phyloP scores from a whole-genome alignment of 2,329 filamentous ascomycete species.

The Exophiala bonariae region DNA sequence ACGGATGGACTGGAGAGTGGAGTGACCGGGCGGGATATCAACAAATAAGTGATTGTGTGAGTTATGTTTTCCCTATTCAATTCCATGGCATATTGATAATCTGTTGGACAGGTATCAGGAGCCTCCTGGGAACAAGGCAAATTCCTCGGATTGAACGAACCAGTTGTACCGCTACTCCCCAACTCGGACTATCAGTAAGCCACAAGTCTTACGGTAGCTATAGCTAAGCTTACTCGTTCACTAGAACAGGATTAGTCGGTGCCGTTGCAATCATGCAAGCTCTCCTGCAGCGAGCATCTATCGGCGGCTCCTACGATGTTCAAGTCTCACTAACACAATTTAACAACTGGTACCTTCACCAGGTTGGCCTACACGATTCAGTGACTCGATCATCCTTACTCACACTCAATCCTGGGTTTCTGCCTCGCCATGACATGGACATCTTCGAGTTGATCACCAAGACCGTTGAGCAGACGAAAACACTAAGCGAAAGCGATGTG shows the following conservation, averaged over 20 bases:
- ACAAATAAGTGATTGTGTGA: conserved; percentile 48
- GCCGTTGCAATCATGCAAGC: background rate
- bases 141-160: conserved; percentile 32
- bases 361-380: background rate
- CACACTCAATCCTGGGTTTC: background rate
- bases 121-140: conserved; percentile 37
- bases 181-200: conserved; percentile 42
- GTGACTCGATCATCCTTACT: background rate
- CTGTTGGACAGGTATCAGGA: conserved; percentile 26
- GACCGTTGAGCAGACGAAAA: background rate
- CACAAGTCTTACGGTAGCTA: background rate
- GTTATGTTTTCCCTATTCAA: background rate
- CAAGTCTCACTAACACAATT: background rate
- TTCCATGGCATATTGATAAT: background rate
- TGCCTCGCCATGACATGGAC: background rate
- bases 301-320: background rate
- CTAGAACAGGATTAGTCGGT: background rate
- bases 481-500: background rate
- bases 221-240: background rate
- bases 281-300: background rate
- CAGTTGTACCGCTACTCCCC: conserved; percentile 48
- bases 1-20: conserved; percentile 48
- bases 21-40: conserved; percentile 49
- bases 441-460: background rate
- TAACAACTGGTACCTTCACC: background rate